Evolutionary conservation across 208 protist species (phyloP).

Genomic region (Crithidia thermophila): DNA sequence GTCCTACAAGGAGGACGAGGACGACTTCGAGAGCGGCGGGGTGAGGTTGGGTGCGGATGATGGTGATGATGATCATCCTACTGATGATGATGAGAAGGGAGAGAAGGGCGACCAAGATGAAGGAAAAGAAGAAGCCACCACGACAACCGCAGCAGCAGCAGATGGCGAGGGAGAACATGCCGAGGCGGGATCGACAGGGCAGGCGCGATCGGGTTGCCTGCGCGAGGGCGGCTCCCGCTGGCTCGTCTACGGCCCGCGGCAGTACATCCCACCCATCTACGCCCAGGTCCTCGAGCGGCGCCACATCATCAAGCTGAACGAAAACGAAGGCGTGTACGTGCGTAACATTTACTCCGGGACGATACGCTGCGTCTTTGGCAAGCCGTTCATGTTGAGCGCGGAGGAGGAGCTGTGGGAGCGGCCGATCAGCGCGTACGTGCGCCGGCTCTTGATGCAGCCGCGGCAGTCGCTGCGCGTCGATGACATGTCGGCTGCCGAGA

Average conservation of each 20-base stretch:
- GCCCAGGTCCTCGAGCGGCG: conserved; percentile 93
- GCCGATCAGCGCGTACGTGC: conserved; percentile 50
- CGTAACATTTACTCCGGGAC: conserved; percentile 88
- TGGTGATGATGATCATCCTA: no score
- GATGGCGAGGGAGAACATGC: no score
- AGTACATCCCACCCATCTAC: conserved; percentile 92
- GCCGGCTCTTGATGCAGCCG: conserved; percentile 48
- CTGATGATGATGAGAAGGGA: no score
- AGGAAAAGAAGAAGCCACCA: no score
- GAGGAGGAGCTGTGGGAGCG: conserved; percentile 89
- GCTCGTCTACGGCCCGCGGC: conserved; percentile 93
- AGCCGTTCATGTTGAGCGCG: conserved; percentile 60
- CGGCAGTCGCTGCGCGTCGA: conserved; percentile 45
- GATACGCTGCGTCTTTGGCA: conserved; percentile 54
- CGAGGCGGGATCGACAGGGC: neutral
- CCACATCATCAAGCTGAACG: conserved; percentile 85
- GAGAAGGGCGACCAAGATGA: no score
- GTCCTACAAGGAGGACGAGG: conserved; percentile 17
- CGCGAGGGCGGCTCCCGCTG: conserved; percentile 76
- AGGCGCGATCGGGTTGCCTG: neutral
- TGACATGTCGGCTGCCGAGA: conserved; percentile 29
- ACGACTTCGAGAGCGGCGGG: neutral
- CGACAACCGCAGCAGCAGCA: no score
- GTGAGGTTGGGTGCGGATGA: no score
- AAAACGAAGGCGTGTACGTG: conserved; percentile 97